These are phyloP conservation scores for Hemileccinum rubropunctum DNA, from an alignment of 768 basidiomycete genomes.

Conservation along the genomic window DNA sequence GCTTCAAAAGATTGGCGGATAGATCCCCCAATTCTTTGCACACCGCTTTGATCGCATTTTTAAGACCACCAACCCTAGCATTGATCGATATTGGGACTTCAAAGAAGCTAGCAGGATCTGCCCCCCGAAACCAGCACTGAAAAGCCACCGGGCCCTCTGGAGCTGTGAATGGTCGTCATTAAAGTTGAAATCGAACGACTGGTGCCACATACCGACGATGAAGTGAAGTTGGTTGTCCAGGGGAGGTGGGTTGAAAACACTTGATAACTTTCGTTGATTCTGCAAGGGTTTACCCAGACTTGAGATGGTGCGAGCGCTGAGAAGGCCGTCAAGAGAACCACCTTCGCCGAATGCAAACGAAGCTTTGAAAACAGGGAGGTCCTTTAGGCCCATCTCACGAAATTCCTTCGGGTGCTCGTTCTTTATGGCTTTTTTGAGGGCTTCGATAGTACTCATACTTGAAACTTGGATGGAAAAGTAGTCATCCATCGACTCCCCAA, in stretches of 20 bases:
- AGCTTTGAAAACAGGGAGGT: too few relatives aligned
- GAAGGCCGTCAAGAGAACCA: too few relatives aligned
- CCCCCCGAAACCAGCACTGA: not conserved
- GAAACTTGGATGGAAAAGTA: too few relatives aligned
- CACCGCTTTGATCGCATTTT: not conserved
- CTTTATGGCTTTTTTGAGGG: too few relatives aligned
- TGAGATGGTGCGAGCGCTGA: not conserved
- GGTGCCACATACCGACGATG: not conserved
- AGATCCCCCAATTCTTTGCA: not conserved
- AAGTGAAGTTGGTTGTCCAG: not conserved
- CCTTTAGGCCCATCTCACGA: too few relatives aligned
- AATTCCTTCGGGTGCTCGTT: too few relatives aligned
- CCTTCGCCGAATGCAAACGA: too few relatives aligned
- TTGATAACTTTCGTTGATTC: not conserved
- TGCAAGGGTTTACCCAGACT: not conserved
- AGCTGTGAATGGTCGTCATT: not conserved
- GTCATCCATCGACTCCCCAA: too few relatives aligned
- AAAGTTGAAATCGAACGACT: not conserved
- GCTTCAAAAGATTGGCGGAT: not conserved
- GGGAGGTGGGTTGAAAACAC: not conserved
- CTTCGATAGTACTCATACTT: too few relatives aligned
- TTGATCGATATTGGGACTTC: not conserved
- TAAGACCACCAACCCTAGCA: not conserved
- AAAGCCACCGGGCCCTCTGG: not conserved
- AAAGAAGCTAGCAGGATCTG: not conserved